Conservation (phyloP, 2,329 filamentous ascomycete genomes). For the Fusarium continuum region DNA sequence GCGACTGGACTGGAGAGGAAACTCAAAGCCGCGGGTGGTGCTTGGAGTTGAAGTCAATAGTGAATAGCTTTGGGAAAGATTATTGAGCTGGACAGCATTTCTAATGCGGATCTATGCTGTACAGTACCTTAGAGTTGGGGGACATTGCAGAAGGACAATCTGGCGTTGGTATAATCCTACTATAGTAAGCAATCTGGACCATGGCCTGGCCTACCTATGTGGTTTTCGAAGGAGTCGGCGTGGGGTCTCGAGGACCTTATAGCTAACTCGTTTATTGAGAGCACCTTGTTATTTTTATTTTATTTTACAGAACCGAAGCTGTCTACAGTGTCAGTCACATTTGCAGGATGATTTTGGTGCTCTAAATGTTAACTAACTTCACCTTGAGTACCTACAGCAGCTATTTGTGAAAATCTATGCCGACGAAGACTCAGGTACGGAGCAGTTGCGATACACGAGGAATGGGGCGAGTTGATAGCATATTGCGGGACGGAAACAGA, state of each 20-base stretch:
- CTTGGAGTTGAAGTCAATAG: slow-evolving; percentile 4
- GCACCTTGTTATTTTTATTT: background rate
- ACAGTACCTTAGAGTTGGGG: too few relatives aligned
- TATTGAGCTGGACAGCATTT: slow-evolving; percentile 5
- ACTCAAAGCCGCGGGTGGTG: slow-evolving; percentile 15
- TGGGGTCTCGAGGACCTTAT: background rate
- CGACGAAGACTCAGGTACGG: background rate
- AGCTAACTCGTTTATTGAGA: background rate
- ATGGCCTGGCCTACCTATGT: background rate
- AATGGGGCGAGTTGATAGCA: background rate
- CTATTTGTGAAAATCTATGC: background rate
- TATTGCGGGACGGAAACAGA: background rate
- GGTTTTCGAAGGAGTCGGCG: background rate
- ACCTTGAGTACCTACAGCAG: background rate
- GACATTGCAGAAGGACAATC: background rate
- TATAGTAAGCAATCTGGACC: slow-evolving; percentile 5
- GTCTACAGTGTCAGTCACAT: background rate
- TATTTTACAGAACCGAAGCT: background rate
- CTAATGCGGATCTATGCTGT: slow-evolving; percentile 16
- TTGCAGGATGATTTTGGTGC: background rate
- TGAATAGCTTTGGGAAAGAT: slow-evolving; percentile 1
- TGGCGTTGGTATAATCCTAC: slow-evolving; percentile 5
- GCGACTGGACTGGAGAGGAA: slow-evolving; percentile 11
- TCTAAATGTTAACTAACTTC: background rate
- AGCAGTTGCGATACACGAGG: background rate